Base-by-base conservation (phyloP, 352 stramenopile species). In the Pythium brassicae region DNA sequence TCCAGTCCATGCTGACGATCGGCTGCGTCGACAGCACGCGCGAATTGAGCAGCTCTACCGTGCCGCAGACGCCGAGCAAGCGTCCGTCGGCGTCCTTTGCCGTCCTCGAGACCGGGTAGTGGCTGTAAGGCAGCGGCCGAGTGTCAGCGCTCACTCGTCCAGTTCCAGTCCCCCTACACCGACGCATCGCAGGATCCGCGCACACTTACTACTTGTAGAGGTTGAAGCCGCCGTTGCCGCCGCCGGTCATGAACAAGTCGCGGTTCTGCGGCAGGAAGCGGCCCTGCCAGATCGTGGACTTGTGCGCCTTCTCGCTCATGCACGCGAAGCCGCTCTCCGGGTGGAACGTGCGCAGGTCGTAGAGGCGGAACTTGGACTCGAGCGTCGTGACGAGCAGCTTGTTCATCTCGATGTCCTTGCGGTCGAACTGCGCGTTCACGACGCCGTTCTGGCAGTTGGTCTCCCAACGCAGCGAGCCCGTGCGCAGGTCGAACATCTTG, bases 371-470 rank as follows among this genome's bases (percentile, higher is more conserved):
- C 71, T 98, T 98, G 50, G 87, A 97, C 65, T 99, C 96, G 40
- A 98, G 77, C 37, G 95, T 98, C 23, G 94, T 97, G 23, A 98
- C 89, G 7, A 97, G 65, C 26, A 97, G 65, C 63, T 99, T 98
- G 72, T 99, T 99, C 95, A 98, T 98, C 66, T 98, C 90, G 65
- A 98, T 98, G 63, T 98, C 93, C 55, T 94, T 96, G 39, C 95
- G 82, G 68, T 99, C 96, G 55, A 98, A 98, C 66, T 98, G 82
- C 32, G 97, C 72, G 54, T 83, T 91, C 39, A 97, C 97, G n/a
- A 99, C 95, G 19, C 95, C 96, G 73, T 98, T 98, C 57, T 92
- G 83, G 48, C 91, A 93, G 66, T 98, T 99, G 51, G 92, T 98
- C 65, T 99, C 96, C 90, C 94, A 99, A 49, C 89, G 72, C 62